Conservation (phyloP, 192 early-diverging fungal genomes). For the Linnemannia exigua region DNA sequence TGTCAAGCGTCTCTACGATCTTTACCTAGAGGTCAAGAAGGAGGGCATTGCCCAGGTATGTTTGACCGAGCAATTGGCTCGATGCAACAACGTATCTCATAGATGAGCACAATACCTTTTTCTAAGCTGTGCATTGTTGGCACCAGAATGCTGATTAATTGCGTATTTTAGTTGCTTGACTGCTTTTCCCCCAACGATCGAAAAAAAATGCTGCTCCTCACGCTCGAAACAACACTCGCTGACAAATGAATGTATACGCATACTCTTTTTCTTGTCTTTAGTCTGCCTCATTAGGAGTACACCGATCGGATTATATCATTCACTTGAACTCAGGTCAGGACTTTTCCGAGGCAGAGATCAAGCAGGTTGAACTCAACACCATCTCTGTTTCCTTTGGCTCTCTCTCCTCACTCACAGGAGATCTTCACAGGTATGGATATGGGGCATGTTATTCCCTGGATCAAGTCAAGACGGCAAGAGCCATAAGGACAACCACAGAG, state of each 20-base stretch:
- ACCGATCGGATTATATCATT: slow-evolving; percentile 94
- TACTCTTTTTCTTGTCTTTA: slow-evolving; percentile 23
- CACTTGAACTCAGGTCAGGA: slow-evolving; percentile 68
- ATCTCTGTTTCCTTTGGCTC: slow-evolving; percentile 93
- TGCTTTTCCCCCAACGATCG: slow-evolving; percentile 20
- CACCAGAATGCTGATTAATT: slow-evolving; percentile 4
- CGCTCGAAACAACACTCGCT: background rate
- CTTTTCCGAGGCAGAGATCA: slow-evolving; percentile 67
- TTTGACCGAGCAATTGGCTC: background rate
- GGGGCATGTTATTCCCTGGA: too few species aligned
- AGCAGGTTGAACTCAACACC: slow-evolving; percentile 98
- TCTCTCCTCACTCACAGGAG: slow-evolving; percentile 78
- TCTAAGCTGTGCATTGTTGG: background rate
- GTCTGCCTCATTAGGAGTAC: slow-evolving; percentile 84
- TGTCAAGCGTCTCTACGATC: slow-evolving; percentile 76
- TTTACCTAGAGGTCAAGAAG: slow-evolving; percentile 76
- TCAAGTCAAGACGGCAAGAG: too few species aligned
- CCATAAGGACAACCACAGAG: background rate
- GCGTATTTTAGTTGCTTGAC: background rate
- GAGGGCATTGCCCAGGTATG: slow-evolving; percentile 74
- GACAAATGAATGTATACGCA: background rate
- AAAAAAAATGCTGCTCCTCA: background rate
- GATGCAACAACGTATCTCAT: background rate
- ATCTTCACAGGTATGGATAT: slow-evolving; percentile 81
- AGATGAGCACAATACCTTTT: background rate